A percentile compares a stretch with the other conserved stretches of the same genome.
These are phyloP conservation scores for Trypanosoma vivax DNA, from an alignment of 208 protist genomes.

Conservation along the genomic window DNA sequence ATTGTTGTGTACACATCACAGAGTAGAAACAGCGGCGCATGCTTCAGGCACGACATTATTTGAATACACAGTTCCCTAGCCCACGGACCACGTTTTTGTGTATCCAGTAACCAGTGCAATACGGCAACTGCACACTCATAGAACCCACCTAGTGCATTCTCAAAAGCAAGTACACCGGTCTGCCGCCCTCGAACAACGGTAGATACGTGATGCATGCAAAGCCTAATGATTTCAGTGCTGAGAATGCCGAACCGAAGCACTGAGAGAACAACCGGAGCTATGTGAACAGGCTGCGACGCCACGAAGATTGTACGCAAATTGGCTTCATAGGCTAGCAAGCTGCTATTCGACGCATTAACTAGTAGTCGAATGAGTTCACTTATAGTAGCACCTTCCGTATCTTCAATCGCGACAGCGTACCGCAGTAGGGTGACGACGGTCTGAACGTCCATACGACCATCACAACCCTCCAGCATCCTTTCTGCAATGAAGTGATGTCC, in stretches of 20 bases:
- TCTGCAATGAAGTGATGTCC: conserved; percentile 21
- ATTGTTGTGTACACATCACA: conserved; percentile 19
- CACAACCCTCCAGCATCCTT: conserved; percentile 7
- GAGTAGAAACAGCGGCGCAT: conserved; percentile 22
- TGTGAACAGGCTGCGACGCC: conserved; percentile 17
- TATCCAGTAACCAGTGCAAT: conserved; percentile 15
- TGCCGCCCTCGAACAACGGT: conserved; percentile 22
- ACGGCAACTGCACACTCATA: conserved; percentile 16
- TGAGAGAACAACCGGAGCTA: conserved; percentile 13
- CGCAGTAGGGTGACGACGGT: conserved; percentile 6
- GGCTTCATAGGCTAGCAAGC: conserved; percentile 1
- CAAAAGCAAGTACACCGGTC: conserved; percentile 8
- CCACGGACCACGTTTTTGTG: neutral
- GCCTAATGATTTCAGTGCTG: conserved; percentile 20
- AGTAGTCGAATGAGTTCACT: conserved; percentile 12
- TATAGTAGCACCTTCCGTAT: conserved; percentile 17
- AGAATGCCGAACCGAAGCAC: conserved; percentile 24
- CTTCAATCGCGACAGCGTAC: conserved; percentile 14
- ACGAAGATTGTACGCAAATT: conserved; percentile 7
- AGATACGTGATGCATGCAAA: conserved; percentile 43
- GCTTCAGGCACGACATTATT: conserved; percentile 25
- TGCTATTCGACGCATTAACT: neutral
- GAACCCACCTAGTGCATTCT: conserved; percentile 15
- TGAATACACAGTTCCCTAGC: conserved; percentile 17
- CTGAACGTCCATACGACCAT: neutral